phyloP scores from a whole-genome alignment of 2,329 filamentous ascomycete species.

The Monosporascus sp. region DNA sequence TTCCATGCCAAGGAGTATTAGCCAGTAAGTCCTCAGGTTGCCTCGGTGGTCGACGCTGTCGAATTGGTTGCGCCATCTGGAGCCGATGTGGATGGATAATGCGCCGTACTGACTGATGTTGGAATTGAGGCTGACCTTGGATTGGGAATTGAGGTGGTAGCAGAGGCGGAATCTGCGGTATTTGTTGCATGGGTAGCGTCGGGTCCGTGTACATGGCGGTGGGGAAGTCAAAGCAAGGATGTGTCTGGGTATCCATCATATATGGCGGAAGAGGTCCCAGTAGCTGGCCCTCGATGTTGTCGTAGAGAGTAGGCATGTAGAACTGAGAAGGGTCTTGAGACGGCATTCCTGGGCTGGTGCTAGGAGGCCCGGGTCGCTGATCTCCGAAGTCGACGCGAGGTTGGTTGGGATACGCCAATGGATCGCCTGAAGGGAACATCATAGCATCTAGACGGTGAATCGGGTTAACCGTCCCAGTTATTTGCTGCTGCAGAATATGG shows the following conservation, averaged over 20 bases:
- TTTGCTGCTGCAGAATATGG: slow-evolving; percentile 17
- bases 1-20: slow-evolving; percentile 24
- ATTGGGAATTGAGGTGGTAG: slow-evolving; percentile 11
- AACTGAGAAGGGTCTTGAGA: slow-evolving; percentile 37
- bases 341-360: slow-evolving; percentile 25
- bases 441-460: slow-evolving; percentile 69
- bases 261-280: slow-evolving; percentile 68
- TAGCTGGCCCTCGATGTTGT: slow-evolving; percentile 68
- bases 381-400: slow-evolving; percentile 58
- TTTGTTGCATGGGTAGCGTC: slow-evolving; percentile 36
- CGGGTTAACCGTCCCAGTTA: slow-evolving; percentile 32
- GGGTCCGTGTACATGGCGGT: slow-evolving; percentile 40
- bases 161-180: slow-evolving; percentile 26
- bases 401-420: slow-evolving; percentile 75
- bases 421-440: slow-evolving; percentile 76
- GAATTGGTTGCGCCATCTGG: slow-evolving; percentile 16
- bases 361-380: slow-evolving; percentile 24
- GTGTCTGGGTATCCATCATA: slow-evolving; percentile 50
- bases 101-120: slow-evolving; percentile 1
- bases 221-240: slow-evolving; percentile 37
- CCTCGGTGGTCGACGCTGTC: slow-evolving; percentile 30
- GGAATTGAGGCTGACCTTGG: slow-evolving; percentile 15
- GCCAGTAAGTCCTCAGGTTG: slow-evolving; percentile 48
- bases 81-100: slow-evolving; percentile 16
- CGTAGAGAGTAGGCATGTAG: slow-evolving; percentile 48